Evolutionary conservation across 1,139 yeast species (phyloP).

Genomic region (Scheffersomyces lignicola): DNA sequence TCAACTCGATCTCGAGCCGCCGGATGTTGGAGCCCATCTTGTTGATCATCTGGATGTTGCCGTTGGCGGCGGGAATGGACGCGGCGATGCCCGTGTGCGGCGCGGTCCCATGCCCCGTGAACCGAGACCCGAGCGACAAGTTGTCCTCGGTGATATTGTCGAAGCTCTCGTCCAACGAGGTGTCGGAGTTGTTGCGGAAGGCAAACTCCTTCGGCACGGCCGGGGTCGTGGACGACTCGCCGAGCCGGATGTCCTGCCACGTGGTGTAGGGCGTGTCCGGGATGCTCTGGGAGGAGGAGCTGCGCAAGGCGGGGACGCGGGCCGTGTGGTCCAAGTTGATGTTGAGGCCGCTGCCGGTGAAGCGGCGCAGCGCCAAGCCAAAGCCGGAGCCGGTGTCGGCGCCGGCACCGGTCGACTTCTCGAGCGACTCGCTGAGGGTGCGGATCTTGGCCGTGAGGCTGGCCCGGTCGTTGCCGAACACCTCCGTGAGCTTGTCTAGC

Average conservation of each 20-base stretch:
- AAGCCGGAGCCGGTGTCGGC: background rate
- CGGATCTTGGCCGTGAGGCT: conserved; percentile 28
- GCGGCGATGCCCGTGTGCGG: no score
- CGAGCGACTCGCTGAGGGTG: conserved; percentile 23
- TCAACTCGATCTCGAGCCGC: conserved; percentile 74
- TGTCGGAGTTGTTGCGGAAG: conserved; percentile 1
- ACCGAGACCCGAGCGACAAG: conserved; percentile 13
- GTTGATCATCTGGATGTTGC: conserved; percentile 61
- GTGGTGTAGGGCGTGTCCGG: conserved; percentile 7
- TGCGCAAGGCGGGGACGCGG: conserved; percentile 6
- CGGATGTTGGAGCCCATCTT: conserved; percentile 75
- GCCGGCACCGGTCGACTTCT: conserved; percentile 9
- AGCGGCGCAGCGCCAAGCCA: background rate
- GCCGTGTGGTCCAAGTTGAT: conserved; percentile 16
- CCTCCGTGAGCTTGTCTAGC: conserved; percentile 27
- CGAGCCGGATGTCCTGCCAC: conserved; percentile 26
- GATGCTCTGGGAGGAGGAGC: conserved; percentile 6
- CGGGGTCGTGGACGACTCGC: conserved; percentile 39
- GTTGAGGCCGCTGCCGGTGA: conserved; percentile 14
- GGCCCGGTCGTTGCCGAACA: conserved; percentile 32
- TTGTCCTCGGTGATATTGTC: conserved; percentile 10
- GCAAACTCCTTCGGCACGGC: conserved; percentile 11
- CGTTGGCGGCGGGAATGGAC: conserved; percentile 15
- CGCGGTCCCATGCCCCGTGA: conserved; percentile 9
- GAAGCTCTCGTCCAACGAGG: conserved; percentile 10